A percentile compares a stretch with the other conserved stretches of the same genome.
Evolutionary conservation across 768 basidiomycete species (phyloP).

Genomic region (Exsudoporus frostii): DNA sequence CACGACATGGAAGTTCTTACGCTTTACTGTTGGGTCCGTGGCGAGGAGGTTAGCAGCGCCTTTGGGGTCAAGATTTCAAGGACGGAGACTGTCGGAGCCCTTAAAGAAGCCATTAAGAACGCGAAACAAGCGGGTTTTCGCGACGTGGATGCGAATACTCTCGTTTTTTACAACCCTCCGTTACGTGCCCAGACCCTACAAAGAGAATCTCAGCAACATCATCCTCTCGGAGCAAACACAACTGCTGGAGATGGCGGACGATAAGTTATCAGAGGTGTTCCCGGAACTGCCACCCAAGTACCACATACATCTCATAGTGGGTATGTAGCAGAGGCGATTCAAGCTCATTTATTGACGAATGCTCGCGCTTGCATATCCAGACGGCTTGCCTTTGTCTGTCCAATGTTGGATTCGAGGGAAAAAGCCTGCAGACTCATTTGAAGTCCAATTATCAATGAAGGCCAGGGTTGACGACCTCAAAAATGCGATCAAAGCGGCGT

Average conservation of each 20-base stretch:
- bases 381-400: neutral
- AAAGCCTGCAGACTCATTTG: neutral
- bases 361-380: neutral
- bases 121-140: neutral
- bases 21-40: too few relatives aligned
- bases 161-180: neutral
- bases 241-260: neutral
- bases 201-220: too few relatives aligned
- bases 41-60: too few relatives aligned
- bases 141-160: neutral
- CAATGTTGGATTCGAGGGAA: neutral
- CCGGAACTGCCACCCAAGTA: neutral
- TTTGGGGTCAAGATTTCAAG: too few relatives aligned
- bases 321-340: neutral
- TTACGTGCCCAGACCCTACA: too few relatives aligned
- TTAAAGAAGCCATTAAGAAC: conserved; percentile 5
- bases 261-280: neutral
- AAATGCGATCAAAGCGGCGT: neutral
- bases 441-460: neutral
- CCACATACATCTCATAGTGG: neutral
- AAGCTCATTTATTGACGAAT: neutral
- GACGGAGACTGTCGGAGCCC: too few relatives aligned
- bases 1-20: too few relatives aligned
- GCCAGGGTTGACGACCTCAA: neutral
- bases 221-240: neutral